Base-by-base conservation (phyloP, 169 alveolate genomes). In the Theileria parva region DNA sequence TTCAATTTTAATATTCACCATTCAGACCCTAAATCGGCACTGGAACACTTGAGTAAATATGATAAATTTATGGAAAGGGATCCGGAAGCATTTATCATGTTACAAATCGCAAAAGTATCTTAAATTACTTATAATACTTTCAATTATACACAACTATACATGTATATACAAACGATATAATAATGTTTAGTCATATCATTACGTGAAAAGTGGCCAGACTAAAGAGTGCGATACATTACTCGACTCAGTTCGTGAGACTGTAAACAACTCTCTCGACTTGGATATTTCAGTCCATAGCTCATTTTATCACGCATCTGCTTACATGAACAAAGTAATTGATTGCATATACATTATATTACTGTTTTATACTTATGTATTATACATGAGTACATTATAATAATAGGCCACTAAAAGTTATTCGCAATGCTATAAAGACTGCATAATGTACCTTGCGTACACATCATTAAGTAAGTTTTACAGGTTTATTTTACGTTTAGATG, bases 391-490 rank as follows among this genome's bases (percentile, higher is more conserved):
- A 21, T 23, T n/a, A 8, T 55, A 0, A 50, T n/a, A 44, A 7
- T 66, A 83, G 91, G 89, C 80, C 25, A 27, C 68, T 0, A 70
- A 78, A 44, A 77, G 72, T 23, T 85, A 70, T 84, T 77, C 86
- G 59, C 70, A 59, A 64, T 85, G 87, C 67, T 85, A 85, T 79
- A 68, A 78, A 63, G 91, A 85, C 63, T 85, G 81, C 59, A 77
- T 85, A 34, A 78, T 78, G 91, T 85, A 85, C 74, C 80, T 85
- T 8, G 21, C 86, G 23, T 85, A 85, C 85, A 85, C 91, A n/a
- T 75, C 86, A 5, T 28, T 69, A 59, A 83, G 77, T 69, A 17
- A 2, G 77, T 69, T 39, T 28, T 17, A 17, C 48, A 7, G 3
- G 23, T 5, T 28, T 63, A n/a, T 17, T 11, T 17, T 17, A 6